These are phyloP conservation scores for Aotearoamyces nothofagi DNA, from an alignment of 2,329 filamentous ascomycete species.

Conservation along the genomic window DNA sequence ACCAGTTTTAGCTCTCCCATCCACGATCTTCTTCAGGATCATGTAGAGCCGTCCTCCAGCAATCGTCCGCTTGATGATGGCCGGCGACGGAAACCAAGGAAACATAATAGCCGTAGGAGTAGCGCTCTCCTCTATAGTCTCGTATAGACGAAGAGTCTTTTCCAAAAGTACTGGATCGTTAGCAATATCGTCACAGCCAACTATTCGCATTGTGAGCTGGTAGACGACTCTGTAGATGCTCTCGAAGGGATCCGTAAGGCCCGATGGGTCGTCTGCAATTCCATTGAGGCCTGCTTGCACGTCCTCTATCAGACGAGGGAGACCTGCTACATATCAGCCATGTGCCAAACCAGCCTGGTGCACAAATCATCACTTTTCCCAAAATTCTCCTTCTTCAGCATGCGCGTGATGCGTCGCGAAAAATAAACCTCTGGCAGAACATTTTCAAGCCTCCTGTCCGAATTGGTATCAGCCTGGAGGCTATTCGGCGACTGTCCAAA, in stretches of 20 bases:
- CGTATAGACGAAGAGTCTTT: slow-evolving; percentile 28
- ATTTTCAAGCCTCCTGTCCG: too few species aligned
- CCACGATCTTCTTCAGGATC: slow-evolving; percentile 30
- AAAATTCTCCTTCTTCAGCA: slow-evolving; percentile 25
- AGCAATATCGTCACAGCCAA: slow-evolving; percentile 37
- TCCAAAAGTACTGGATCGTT: slow-evolving; percentile 25
- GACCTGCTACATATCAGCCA: slow-evolving; percentile 9
- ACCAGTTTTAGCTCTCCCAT: slow-evolving; percentile 26
- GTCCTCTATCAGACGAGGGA: slow-evolving; percentile 29
- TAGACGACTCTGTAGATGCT: slow-evolving; percentile 36
- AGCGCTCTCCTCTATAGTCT: slow-evolving; percentile 27
- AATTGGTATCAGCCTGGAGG: too few species aligned
- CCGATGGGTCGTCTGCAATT: slow-evolving; percentile 19
- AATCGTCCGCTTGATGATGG: slow-evolving; percentile 26
- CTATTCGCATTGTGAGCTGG: slow-evolving; percentile 38
- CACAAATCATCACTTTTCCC: slow-evolving; percentile 16
- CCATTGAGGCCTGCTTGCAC: slow-evolving; percentile 21
- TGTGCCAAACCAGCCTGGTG: too few species aligned
- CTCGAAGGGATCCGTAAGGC: slow-evolving; percentile 35
- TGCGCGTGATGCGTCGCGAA: too few species aligned
- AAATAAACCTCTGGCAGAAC: too few species aligned
- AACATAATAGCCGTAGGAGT: slow-evolving; percentile 33
- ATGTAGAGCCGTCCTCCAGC: slow-evolving; percentile 31
- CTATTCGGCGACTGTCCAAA: too few species aligned
- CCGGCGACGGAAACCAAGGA: slow-evolving; percentile 31